Percentiles rank a stretch among this genome's conserved stretches.
Conservation (phyloP, 1,284 basidiomycete species). For the Fomitopsis pinicola region DNA sequence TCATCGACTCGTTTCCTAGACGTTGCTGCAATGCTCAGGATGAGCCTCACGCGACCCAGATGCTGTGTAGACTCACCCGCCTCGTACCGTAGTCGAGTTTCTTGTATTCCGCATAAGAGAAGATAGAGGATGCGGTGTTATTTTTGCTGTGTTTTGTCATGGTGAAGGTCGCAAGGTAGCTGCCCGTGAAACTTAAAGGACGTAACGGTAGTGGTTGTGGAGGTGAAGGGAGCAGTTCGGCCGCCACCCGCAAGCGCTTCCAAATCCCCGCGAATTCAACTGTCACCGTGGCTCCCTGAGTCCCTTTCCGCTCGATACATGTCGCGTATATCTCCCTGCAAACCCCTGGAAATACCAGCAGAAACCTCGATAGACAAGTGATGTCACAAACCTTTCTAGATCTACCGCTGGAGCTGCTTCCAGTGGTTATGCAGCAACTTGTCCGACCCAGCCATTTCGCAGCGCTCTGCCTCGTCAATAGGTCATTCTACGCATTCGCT, state of each 20-base stretch:
- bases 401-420: slow-evolving; percentile 59
- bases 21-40: slow-evolving; percentile 54
- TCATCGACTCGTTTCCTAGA: slow-evolving; percentile 87
- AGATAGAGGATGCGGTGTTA: slow-evolving; percentile 82
- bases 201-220: too few relatives aligned
- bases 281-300: too few relatives aligned
- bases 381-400: slow-evolving; percentile 11
- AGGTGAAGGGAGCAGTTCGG: too few relatives aligned
- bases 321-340: too few relatives aligned
- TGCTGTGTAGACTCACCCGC: slow-evolving; percentile 38
- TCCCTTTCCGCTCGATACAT: too few relatives aligned
- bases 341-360: too few relatives aligned
- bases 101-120: slow-evolving; percentile 84
- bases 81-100: slow-evolving; percentile 81
- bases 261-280: too few relatives aligned
- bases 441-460: slow-evolving; percentile 49
- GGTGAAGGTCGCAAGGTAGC: not conserved
- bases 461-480: slow-evolving; percentile 50
- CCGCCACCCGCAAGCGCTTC: too few relatives aligned
- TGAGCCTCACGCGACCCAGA: not conserved
- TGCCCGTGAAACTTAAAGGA: not conserved
- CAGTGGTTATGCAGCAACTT: slow-evolving; percentile 46
- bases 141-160: slow-evolving; percentile 91
- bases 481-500: slow-evolving; percentile 45
- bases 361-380: too few relatives aligned